These are phyloP conservation scores for Quercus bicolor DNA, from an alignment of 306 rosid species.

Conservation along the genomic window DNA sequence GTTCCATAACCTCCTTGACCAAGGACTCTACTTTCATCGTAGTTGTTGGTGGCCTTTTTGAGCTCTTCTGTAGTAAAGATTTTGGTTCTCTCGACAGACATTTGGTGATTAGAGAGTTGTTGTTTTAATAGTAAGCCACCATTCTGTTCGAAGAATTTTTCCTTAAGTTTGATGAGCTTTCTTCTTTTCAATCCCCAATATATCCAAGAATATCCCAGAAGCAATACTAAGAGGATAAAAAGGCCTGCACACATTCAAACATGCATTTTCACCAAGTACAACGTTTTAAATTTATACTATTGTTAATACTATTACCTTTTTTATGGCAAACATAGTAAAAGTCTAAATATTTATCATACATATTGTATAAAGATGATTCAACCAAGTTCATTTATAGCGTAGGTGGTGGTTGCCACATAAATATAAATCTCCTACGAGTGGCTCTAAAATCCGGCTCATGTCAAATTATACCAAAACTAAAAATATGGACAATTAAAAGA, in stretches of 20 bases:
- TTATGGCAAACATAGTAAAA: no score
- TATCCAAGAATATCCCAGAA: slow-evolving; percentile 19
- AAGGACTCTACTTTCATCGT: slow-evolving; percentile 14
- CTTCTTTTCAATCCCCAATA: slow-evolving; percentile 26
- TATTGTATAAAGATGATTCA: no score
- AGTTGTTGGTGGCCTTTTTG: slow-evolving; percentile 43
- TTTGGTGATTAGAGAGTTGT: slow-evolving; percentile 14
- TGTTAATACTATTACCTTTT: no score
- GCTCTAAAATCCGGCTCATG: no score
- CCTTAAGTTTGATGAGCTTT: slow-evolving; percentile 28
- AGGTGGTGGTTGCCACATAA: no score
- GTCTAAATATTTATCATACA: no score
- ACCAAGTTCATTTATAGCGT: no score
- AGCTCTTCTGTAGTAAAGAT: slow-evolving; percentile 27
- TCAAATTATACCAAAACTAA: no score
- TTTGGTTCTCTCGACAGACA: slow-evolving; percentile 3
- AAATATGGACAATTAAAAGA: no score
- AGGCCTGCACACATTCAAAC: slow-evolving; percentile 12
- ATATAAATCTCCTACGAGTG: no score
- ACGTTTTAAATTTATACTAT: no score
- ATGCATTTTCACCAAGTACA: background rate
- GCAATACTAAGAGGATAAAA: background rate
- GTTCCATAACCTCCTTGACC: slow-evolving; percentile 46
- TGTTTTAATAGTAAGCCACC: slow-evolving; percentile 41
- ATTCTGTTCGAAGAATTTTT: slow-evolving; percentile 32